Evolutionary conservation across 164 flowering plant genomes (phyloP).

Genomic region (Santalum album): DNA sequence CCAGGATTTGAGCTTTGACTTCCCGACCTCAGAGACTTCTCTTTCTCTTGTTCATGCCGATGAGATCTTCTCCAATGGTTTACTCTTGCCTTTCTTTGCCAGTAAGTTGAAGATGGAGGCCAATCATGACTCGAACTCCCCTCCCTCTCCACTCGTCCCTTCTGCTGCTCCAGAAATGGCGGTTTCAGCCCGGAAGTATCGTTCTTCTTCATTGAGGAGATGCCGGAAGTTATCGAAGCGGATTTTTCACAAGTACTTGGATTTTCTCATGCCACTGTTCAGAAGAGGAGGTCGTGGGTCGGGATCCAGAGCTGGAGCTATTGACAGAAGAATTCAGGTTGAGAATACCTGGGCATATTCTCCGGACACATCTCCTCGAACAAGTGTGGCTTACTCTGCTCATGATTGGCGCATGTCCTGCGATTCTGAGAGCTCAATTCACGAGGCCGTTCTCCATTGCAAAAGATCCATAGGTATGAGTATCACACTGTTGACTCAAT

Average conservation of each 20-base stretch:
- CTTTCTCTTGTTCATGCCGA: constrained; percentile 43
- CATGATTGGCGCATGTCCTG: constrained; percentile 47
- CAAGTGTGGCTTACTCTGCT: constrained; percentile 34
- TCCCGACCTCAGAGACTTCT: constrained; percentile 26
- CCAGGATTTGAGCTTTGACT: constrained; percentile 38
- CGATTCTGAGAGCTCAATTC: constrained; percentile 61
- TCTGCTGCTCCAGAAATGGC: constrained; percentile 7
- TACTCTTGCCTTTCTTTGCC: constrained; percentile 31
- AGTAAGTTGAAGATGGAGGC: constrained; percentile 18
- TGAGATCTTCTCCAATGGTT: constrained; percentile 46
- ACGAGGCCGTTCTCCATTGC: constrained; percentile 70
- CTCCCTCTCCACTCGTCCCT: constrained; percentile 11
- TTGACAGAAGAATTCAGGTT: constrained; percentile 6
- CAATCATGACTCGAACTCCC: constrained; percentile 12
- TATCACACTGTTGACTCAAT: background rate
- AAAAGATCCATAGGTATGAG: constrained; percentile 42
- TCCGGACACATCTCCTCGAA: constrained; percentile 31
- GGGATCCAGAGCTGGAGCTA: constrained; percentile 9
- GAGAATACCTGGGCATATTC: constrained; percentile 21
- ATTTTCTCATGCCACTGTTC: constrained; percentile 35
- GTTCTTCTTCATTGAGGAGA: constrained; percentile 26
- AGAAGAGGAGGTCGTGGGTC: constrained; percentile 18
- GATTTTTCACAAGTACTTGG: constrained; percentile 34
- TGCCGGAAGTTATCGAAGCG: constrained; percentile 30
- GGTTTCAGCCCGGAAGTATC: constrained; percentile 3